phyloP scores from a whole-genome alignment of 352 stramenopile species.

The Globisporangium camurandrum region DNA sequence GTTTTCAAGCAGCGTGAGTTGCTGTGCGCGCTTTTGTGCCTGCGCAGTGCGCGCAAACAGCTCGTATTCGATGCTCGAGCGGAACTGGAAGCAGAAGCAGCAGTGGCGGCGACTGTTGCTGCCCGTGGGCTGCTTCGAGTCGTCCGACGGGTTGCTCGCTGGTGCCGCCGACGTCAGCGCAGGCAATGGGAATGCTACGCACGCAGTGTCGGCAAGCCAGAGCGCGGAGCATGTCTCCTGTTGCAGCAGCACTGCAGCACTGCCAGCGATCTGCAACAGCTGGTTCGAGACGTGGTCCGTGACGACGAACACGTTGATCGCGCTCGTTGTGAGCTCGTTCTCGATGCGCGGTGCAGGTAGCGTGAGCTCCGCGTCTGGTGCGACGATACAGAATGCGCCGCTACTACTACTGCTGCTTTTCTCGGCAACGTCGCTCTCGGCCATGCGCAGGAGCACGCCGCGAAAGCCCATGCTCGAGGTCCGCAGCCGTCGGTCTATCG shows the following conservation, averaged over 20 bases:
- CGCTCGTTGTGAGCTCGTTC: slow-evolving; percentile 13
- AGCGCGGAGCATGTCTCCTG: slow-evolving; percentile 33
- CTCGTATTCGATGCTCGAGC: slow-evolving; percentile 41
- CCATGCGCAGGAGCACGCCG: slow-evolving; percentile 46
- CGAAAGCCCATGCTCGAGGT: slow-evolving; percentile 76
- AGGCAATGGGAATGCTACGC: slow-evolving; percentile 1
- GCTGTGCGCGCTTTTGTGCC: slow-evolving; percentile 31
- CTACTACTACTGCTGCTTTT: not conserved
- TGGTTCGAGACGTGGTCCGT: slow-evolving; percentile 39
- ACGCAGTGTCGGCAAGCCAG: slow-evolving; percentile 27
- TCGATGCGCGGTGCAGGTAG: slow-evolving; percentile 14
- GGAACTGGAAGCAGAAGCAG: slow-evolving; percentile 70
- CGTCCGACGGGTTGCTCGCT: not conserved
- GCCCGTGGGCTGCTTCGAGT: not conserved
- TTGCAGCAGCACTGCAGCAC: slow-evolving; percentile 32
- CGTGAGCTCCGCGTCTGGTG: slow-evolving; percentile 32
- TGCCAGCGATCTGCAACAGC: slow-evolving; percentile 43
- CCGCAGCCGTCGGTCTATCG: too few species aligned
- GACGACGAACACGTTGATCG: slow-evolving; percentile 39
- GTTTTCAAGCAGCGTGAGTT: slow-evolving; percentile 35
- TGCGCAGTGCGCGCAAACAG: slow-evolving; percentile 33
- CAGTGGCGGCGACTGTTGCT: slow-evolving; percentile 10
- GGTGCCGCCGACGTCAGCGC: not conserved
- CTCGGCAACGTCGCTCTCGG: slow-evolving; percentile 19
- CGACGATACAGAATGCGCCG: slow-evolving; percentile 38